Evolutionary conservation across 805 yeast species (phyloP), one percentile per base, ranked within the genome.

Genomic region (Cephaloascus albidus): DNA sequence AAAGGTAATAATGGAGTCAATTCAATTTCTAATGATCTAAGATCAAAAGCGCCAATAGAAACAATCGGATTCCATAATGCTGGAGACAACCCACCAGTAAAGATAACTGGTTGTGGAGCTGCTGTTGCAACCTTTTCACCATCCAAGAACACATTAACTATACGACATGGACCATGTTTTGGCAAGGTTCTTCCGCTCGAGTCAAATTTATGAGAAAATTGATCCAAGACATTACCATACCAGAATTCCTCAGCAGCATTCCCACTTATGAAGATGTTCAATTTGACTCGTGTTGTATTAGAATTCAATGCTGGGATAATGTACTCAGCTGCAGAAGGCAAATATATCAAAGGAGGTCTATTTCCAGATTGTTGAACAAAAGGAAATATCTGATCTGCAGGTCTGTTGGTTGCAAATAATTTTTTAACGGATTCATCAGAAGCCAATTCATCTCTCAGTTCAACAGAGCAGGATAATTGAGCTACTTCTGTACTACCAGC

Each of bases 231-330:
- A 46, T 84, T 81, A 3, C 78, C 58, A 56, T 80, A 87, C 94
- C 94, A 86, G 50, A 84, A 83, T 54, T 87, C 95, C 57, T 86
- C 96, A 28, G 72, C 77, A 3, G 80, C 81, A 49, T 81, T 85
- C 2, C 93, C 95, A 16, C 85, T 74, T 10, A 82, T 76, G 46
- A 76, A 78, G 4, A 86, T 54, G 10, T 81, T 70, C 26, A 85
- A 53, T 41, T 60, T 62, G 36, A 78, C 76, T 42, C 78, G 67
- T 2, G 86, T 76, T 4, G 86, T 78, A 50, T 81, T 79, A 18
- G 57, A 51, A 3, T 72, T 48, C 23, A 83, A 55, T 14, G 50
- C 48, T 3, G 82, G 78, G n/a, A 79, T 50, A 2, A 50, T 45
- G 17, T 65, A 53, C 2, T 47, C 41, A 28, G 74, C 50, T 4